Base-by-base conservation (phyloP, 1,139 yeast species). In the Scheffersomyces cryptocercus region DNA sequence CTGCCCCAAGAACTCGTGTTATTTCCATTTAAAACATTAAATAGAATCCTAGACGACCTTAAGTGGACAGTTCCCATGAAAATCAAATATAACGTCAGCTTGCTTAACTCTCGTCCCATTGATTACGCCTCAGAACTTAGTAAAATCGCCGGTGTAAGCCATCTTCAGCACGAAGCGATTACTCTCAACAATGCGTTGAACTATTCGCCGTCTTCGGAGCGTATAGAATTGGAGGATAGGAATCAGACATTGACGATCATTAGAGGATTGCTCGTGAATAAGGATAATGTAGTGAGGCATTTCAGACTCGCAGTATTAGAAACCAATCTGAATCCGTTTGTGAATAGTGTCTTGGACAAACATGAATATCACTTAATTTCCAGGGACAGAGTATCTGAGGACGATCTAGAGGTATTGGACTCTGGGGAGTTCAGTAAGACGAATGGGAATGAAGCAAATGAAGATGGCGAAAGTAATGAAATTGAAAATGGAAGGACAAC, bases 21-120 rank as follows among this genome's bases (percentile, higher is more conserved):
- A n/a, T 47, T 28, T 40, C 73, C 81, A 4, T 82, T 79, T 62
- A 85, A 85, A 55, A 84, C 91, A 0, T 65, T 84, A 26, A 85
- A 85, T 53, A 67, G 93, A 41, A 70, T 85, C 28, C 53, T 85
- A 28, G 89, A 84, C 56, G 93, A 85, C 55, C 59, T 85, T 35
- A 69, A 77, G 52, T 75, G 77, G 74, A 56, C 75, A 44, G 39
- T 66, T 36, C 64, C 70, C 7, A 61, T 54, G 43, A 56, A 53
- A 41, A 44, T 48, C 7, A 55, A 54, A 28, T 51, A 53, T 39
- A 52, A 53, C 16, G 41, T 42, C 35, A 61, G 70, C 43, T 53
- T 73, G 20, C 58, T 74, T 34, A 58, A 55, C 39, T 40, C 56
- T 29, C 60, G 56, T 39, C 75, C 79, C 1, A 55, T 72, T 33